These are phyloP conservation scores for Leccinum subrobustum DNA, from an alignment of 1,284 basidiomycete species.

Conservation along the genomic window DNA sequence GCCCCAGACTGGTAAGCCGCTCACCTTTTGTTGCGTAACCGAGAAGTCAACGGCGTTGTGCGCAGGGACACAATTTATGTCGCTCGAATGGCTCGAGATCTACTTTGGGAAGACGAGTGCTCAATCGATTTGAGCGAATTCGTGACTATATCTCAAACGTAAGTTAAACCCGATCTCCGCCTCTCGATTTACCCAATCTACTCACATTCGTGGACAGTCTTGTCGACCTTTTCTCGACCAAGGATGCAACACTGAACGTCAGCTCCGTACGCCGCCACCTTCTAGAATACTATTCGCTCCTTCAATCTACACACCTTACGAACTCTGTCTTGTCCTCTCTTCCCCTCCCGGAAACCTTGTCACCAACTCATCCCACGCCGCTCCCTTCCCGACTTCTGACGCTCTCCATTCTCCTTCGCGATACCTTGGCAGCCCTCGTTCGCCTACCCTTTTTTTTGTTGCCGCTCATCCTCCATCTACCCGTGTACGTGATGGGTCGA, in stretches of 20 bases:
- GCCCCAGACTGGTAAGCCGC: conserved; percentile 81
- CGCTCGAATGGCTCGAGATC: conserved; percentile 85
- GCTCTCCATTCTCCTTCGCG: conserved; percentile 73
- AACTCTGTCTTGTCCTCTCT: conserved; percentile 80
- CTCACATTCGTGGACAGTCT: conserved; percentile 49
- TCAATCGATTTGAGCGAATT: conserved; percentile 78
- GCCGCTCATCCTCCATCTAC: conserved; percentile 79
- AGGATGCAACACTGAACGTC: conserved; percentile 60
- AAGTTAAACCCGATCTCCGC: conserved; percentile 28
- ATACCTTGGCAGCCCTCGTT: conserved; percentile 67
- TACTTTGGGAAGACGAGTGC: conserved; percentile 81
- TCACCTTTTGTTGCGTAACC: conserved; percentile 8
- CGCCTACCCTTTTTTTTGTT: conserved; percentile 86
- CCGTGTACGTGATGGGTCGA: conserved; percentile 79
- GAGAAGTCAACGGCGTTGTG: conserved; percentile 16
- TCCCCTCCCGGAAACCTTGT: conserved; percentile 75
- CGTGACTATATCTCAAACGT: conserved; percentile 88
- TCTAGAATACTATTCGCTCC: conserved; percentile 84
- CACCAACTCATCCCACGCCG: conserved; percentile 69
- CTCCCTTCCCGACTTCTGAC: conserved; percentile 82
- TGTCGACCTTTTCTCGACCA: conserved; percentile 79
- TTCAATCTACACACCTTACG: conserved; percentile 78
- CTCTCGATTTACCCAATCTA: conserved; percentile 18
- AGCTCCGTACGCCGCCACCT: conserved; percentile 65
- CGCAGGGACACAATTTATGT: conserved; percentile 82